phyloP scores from a whole-genome alignment of 768 basidiomycete genomes.

The Inosperma sp. region DNA sequence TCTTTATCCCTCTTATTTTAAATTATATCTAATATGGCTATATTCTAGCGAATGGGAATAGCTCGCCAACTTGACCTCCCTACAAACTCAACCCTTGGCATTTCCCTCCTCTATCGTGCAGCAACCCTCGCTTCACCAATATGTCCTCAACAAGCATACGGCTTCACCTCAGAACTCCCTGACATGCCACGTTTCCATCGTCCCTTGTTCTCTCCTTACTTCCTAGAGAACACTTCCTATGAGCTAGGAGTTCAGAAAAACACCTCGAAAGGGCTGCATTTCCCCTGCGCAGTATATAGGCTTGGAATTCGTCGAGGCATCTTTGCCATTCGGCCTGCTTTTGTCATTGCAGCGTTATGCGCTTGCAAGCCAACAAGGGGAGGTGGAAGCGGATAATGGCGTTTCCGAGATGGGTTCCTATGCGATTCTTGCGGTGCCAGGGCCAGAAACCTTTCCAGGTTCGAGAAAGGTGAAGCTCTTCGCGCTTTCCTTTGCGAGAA shows the following conservation, averaged over 20 bases:
- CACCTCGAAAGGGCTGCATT: slow-evolving; percentile 84
- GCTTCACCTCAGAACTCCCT: slow-evolving; percentile 67
- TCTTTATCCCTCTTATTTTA: slow-evolving; percentile 8
- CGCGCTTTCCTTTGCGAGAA: slow-evolving; percentile 87
- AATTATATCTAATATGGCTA: too few relatives aligned
- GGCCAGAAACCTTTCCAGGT: slow-evolving; percentile 34
- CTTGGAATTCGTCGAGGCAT: slow-evolving; percentile 87
- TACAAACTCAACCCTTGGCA: slow-evolving; percentile 47
- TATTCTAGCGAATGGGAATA: slow-evolving; percentile 79
- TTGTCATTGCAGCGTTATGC: slow-evolving; percentile 88
- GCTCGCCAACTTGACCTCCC: slow-evolving; percentile 80
- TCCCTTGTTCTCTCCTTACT: slow-evolving; percentile 49
- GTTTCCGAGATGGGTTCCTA: slow-evolving; percentile 94
- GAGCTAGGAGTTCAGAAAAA: slow-evolving; percentile 61
- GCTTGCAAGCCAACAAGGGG: slow-evolving; percentile 77
- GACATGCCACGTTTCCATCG: too few relatives aligned
- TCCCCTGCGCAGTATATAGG: slow-evolving; percentile 87
- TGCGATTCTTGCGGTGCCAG: slow-evolving; percentile 60
- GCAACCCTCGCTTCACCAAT: slow-evolving; percentile 69
- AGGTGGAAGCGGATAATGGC: slow-evolving; percentile 97
- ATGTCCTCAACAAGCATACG: slow-evolving; percentile 85
- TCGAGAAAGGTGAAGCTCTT: slow-evolving; percentile 86
- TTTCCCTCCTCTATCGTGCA: slow-evolving; percentile 72
- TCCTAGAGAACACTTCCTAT: slow-evolving; percentile 47
- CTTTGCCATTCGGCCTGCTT: slow-evolving; percentile 83